phyloP scores from a whole-genome alignment of 2,329 filamentous ascomycete genomes.

The Lasiodiplodia hormozganensis region DNA sequence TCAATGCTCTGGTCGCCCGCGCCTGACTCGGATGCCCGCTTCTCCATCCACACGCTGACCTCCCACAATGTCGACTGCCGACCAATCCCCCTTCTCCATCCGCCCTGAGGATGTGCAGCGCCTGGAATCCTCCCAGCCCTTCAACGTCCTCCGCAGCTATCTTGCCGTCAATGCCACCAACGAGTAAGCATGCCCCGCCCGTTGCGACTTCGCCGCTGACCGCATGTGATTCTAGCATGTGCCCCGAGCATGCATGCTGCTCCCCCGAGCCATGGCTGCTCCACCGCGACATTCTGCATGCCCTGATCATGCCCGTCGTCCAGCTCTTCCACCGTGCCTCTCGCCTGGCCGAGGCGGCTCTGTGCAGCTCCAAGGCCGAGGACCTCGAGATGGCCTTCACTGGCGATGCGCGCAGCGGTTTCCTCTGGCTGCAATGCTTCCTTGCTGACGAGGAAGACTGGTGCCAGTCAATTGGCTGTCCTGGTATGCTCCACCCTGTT shows the following conservation, averaged over 20 bases:
- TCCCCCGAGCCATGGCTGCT: slow-evolving; percentile 53
- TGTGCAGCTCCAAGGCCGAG: slow-evolving; percentile 55
- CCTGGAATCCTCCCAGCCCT: slow-evolving; percentile 50
- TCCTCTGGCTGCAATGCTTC: slow-evolving; percentile 66
- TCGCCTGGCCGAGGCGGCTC: slow-evolving; percentile 57
- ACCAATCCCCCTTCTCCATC: slow-evolving; percentile 51
- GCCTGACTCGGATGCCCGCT: slow-evolving; percentile 18
- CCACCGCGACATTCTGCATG: slow-evolving; percentile 66
- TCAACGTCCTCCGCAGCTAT: slow-evolving; percentile 51
- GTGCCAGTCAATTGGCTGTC: slow-evolving; percentile 63
- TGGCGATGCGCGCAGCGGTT: slow-evolving; percentile 63
- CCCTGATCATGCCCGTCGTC: slow-evolving; percentile 64
- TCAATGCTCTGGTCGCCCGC: slow-evolving; percentile 19
- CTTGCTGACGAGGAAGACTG: slow-evolving; percentile 64
- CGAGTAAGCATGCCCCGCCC: slow-evolving; percentile 37
- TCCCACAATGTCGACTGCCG: not conserved
- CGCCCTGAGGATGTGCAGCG: slow-evolving; percentile 49
- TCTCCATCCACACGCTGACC: slow-evolving; percentile 24
- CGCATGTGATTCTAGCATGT: slow-evolving; percentile 51
- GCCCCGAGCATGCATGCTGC: slow-evolving; percentile 47
- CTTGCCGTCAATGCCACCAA: slow-evolving; percentile 49
- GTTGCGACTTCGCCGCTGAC: slow-evolving; percentile 42
- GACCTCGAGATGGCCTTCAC: slow-evolving; percentile 65
- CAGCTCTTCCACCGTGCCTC: slow-evolving; percentile 63
- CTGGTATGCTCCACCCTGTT: slow-evolving; percentile 39